phyloP scores from a whole-genome alignment of 2,329 filamentous ascomycete genomes.

The Metarhizium album region DNA sequence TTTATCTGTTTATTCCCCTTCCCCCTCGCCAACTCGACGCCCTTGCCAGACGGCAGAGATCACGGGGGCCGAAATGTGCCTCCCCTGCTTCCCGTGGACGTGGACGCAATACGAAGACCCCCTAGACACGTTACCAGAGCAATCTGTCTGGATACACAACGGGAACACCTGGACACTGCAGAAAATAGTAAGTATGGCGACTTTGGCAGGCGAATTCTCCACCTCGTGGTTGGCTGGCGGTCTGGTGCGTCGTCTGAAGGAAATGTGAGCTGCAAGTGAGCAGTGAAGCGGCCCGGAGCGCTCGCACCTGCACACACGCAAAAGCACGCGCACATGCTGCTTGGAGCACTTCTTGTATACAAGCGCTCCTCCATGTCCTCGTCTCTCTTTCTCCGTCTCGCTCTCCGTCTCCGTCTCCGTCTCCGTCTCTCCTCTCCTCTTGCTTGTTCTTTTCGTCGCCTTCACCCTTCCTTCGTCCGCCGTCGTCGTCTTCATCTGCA shows the following conservation, averaged over 20 bases:
- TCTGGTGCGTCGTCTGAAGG: neutral
- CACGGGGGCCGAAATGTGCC: constrained; percentile 32
- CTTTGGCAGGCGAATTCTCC: no score
- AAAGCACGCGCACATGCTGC: neutral
- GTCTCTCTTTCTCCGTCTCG: neutral
- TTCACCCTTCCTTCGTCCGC: neutral
- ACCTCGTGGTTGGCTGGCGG: neutral
- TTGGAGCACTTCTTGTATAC: neutral
- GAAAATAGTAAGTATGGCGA: constrained; percentile 25
- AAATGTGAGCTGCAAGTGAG: constrained; percentile 8
- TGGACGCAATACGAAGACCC: constrained; percentile 36
- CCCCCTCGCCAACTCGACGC: neutral
- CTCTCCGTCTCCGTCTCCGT: neutral
- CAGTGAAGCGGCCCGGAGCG: neutral
- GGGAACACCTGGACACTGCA: constrained; percentile 26
- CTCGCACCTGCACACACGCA: no score
- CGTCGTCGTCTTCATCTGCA: neutral
- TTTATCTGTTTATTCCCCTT: neutral
- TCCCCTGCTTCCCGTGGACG: constrained; percentile 41
- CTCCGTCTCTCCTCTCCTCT: neutral
- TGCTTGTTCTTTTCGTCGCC: neutral
- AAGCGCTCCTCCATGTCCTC: neutral
- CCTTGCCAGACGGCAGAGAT: neutral
- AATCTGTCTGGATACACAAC: constrained; percentile 31
- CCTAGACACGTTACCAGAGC: constrained; percentile 25